A percentile compares a stretch with the other conserved stretches of the same genome.
Evolutionary conservation across 768 basidiomycete genomes (phyloP).

Genomic region (Lactarius tabidus): DNA sequence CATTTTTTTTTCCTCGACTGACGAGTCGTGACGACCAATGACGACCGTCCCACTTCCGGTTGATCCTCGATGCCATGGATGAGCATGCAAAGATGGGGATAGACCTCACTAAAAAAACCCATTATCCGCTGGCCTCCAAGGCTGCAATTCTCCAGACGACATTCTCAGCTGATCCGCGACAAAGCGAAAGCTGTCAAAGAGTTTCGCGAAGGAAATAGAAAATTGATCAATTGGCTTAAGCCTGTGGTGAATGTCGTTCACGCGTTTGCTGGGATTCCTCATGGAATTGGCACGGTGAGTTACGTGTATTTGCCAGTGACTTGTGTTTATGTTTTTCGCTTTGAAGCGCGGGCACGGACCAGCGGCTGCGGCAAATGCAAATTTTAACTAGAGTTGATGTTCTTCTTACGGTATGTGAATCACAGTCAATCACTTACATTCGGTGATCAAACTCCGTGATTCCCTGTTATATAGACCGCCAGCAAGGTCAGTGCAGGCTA

Average conservation of each 20-base stretch:
- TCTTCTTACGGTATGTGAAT: constrained; percentile 2
- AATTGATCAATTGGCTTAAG: constrained; percentile 7
- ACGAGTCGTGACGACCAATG: no score
- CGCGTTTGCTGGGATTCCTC: neutral
- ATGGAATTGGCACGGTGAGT: neutral
- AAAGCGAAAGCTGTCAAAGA: constrained; percentile 10
- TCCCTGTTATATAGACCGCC: neutral
- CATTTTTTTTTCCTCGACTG: no score
- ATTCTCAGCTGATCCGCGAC: neutral
- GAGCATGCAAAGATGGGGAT: constrained; percentile 9
- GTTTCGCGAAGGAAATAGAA: constrained; percentile 11
- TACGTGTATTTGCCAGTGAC: neutral
- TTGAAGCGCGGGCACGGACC: neutral
- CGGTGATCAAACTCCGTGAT: neutral
- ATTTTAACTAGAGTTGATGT: constrained; percentile 12
- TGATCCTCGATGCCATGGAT: neutral
- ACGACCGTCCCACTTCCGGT: neutral
- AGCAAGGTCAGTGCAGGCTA: constrained; percentile 1
- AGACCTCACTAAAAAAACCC: constrained; percentile 6
- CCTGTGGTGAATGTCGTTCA: constrained; percentile 8
- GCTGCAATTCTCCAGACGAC: neutral
- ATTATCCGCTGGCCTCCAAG: neutral
- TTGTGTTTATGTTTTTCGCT: no score
- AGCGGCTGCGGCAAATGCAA: neutral
- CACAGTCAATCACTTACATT: neutral